Evolutionary conservation across 2,329 filamentous ascomycete genomes (phyloP).

Genomic region (Penicillium expansum): DNA sequence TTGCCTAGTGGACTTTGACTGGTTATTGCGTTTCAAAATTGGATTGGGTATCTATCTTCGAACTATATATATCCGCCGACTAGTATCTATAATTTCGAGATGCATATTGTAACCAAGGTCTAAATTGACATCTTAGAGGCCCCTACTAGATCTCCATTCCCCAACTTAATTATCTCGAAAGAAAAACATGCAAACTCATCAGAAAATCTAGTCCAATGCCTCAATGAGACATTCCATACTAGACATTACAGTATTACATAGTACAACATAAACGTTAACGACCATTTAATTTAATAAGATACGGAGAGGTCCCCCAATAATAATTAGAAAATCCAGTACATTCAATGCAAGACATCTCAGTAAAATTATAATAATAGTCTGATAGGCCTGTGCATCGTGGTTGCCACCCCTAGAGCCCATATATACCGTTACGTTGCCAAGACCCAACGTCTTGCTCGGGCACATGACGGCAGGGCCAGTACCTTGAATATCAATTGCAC

Average conservation of each 20-base stretch:
- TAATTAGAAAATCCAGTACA: not conserved
- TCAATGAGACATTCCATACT: not conserved
- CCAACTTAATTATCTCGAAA: fast-evolving
- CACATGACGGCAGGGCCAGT: constrained; percentile 8
- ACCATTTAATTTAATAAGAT: not conserved
- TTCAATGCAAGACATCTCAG: not conserved
- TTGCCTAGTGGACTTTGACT: not conserved
- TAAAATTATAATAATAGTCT: not conserved
- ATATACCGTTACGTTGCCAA: not conserved
- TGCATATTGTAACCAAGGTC: too few species aligned
- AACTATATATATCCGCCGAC: not conserved
- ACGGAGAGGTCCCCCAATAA: not conserved
- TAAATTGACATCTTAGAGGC: fast-evolving
- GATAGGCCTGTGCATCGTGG: not conserved
- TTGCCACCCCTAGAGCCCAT: not conserved
- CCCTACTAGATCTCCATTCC: not conserved
- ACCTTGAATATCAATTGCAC: constrained; percentile 1
- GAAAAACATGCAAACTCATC: not conserved
- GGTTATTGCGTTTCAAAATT: not conserved
- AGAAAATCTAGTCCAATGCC: not conserved
- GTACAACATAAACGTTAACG: not conserved
- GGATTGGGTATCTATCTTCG: not conserved
- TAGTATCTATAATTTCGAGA: not conserved
- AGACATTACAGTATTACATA: not conserved
- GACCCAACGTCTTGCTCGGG: not conserved